Conservation (phyloP, 1,139 yeast species). For the Taiozyma sp. region DNA sequence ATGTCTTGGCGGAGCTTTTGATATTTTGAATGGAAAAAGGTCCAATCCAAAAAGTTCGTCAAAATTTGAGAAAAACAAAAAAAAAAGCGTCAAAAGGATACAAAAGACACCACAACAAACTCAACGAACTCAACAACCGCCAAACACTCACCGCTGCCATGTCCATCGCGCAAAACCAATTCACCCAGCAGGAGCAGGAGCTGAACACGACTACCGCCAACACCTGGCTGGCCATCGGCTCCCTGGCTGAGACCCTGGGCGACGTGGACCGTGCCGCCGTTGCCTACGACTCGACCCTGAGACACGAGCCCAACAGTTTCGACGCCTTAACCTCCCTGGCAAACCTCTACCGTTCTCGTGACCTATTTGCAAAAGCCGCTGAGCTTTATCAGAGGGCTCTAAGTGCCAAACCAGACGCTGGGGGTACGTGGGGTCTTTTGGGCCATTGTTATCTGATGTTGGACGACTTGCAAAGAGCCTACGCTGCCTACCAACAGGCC, state of each 20-base stretch:
- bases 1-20: neutral
- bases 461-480: conserved; percentile 93
- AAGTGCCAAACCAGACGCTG: conserved; percentile 78
- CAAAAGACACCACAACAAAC: neutral
- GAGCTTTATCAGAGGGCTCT: conserved; percentile 88
- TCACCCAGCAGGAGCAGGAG: conserved; percentile 20
- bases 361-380: conserved; percentile 89
- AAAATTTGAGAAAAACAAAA: neutral
- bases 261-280: conserved; percentile 86
- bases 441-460: conserved; percentile 97
- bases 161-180: conserved; percentile 9
- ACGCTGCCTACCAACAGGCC: conserved; percentile 95
- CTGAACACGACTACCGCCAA: conserved; percentile 74
- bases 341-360: conserved; percentile 81
- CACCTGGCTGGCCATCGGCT: conserved; percentile 91
- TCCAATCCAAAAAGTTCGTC: neutral
- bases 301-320: conserved; percentile 82
- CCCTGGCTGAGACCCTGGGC: conserved; percentile 85
- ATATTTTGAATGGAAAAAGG: neutral
- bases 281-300: conserved; percentile 86
- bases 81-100: neutral
- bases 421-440: conserved; percentile 95
- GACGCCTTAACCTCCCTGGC: conserved; percentile 85
- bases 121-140: neutral
- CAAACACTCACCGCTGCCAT: neutral